Evolutionary conservation across 176 grass and related monocot genomes (phyloP), one percentile per base, ranked within the genome.

Genomic region (Musa schizocarpa): DNA sequence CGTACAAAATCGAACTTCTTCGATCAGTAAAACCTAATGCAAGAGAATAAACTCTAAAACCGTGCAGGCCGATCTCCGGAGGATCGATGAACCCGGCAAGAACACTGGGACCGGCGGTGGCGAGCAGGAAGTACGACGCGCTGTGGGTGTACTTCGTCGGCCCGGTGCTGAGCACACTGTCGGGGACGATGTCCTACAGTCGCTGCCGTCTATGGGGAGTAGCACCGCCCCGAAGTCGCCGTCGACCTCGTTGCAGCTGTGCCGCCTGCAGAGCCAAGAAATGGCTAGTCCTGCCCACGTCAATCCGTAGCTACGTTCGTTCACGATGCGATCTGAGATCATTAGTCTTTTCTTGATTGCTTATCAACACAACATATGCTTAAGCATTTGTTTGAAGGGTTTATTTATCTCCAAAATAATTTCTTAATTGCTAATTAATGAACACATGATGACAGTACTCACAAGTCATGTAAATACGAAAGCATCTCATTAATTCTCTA

Each of bases 71-170:
- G 1, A 76, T 99, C 22, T 99, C 96, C 1, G 96, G 96, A 61
- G 96, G 96, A 80, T 99, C 96, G 54, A 99, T 95, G 96, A 99
- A 99, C 78, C 96, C 96, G 19, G 96, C 89, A 63, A 82, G 96
- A 86, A 94, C 96, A 11, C 84, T 95, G 72, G 96, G 86, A 13
- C 96, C 96, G 65, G 96, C 96, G 76, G 78, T 99, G 56, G 95
- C 91, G 20, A 99, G 91, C 95, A 83, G 80, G 68, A 50, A 69
- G 14, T 99, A 77, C 86, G 19, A 77, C 3, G 87, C 84, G 9
- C 91, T 99, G 13, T 99, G 95, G 95, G 78, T 99, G 66, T 99
- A 99, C 80, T 94, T 99, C 70, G n/a, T 94, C 0, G 95, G 90
- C 7, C 95, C 95, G 17, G 88, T 88, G 13, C 54, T 91, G 0